Evolutionary conservation across 163 green algal species (phyloP).

Genomic region (Scenedesmus sp.): DNA sequence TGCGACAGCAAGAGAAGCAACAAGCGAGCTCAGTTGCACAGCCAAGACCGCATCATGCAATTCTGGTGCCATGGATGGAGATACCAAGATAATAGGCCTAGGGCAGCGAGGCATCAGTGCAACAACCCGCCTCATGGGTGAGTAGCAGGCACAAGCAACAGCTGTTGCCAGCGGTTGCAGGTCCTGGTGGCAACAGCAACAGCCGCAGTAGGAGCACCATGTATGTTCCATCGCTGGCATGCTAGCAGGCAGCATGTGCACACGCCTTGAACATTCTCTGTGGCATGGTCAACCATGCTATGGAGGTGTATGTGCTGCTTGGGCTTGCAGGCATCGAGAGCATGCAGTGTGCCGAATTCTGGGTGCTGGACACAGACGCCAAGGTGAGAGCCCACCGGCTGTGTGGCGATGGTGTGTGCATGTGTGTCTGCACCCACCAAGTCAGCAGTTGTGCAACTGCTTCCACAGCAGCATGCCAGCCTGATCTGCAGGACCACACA

Average conservation of each 20-base stretch:
- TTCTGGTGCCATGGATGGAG: not conserved
- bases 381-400: constrained; percentile 38
- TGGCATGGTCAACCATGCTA: not conserved
- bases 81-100: constrained; percentile 66
- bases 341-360: constrained; percentile 58
- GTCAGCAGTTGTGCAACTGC: not conserved
- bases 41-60: not conserved
- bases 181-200: not conserved
- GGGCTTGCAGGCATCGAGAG: constrained; percentile 26
- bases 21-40: not conserved
- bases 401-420: not conserved
- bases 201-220: not conserved
- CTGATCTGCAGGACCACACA: too few relatives aligned
- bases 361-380: constrained; percentile 67
- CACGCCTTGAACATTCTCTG: too few relatives aligned
- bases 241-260: not conserved
- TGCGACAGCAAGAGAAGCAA: not conserved
- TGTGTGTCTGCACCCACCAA: not conserved
- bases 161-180: not conserved
- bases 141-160: not conserved
- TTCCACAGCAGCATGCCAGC: not conserved
- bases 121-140: constrained; percentile 61
- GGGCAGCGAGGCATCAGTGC: constrained; percentile 70
- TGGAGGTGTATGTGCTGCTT: not conserved
- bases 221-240: not conserved